These are phyloP conservation scores for Neonectria neomacrospora DNA, from an alignment of 2,329 filamentous ascomycete species.

Conservation along the genomic window DNA sequence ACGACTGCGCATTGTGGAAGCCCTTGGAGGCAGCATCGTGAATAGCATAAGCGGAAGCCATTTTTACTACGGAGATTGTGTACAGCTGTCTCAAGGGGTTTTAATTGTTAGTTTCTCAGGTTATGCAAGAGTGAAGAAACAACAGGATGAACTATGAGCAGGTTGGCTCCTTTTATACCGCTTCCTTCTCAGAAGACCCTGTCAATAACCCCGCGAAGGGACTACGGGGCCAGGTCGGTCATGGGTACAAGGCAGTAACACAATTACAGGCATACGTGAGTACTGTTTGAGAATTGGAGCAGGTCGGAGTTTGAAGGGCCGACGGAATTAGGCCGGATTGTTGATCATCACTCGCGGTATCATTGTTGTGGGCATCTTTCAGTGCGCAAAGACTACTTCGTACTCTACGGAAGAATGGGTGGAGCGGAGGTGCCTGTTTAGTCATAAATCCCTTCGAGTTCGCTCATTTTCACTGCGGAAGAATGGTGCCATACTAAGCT, in stretches of 20 bases:
- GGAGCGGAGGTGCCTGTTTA: not conserved
- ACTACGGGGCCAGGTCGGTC: not conserved
- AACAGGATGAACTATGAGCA: not conserved
- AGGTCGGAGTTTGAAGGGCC: conserved; percentile 30
- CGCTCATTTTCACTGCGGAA: not conserved
- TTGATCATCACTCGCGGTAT: conserved; percentile 5
- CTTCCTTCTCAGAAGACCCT: conserved; percentile 27
- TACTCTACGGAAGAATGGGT: too few relatives aligned
- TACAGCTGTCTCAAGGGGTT: not conserved
- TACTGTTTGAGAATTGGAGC: not conserved
- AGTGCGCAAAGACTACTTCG: too few relatives aligned
- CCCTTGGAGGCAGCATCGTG: conserved; percentile 65
- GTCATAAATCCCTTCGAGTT: not conserved
- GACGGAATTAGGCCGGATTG: conserved; percentile 37
- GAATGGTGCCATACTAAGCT: not conserved
- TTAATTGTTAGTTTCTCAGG: not conserved
- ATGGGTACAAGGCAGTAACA: conserved; percentile 9
- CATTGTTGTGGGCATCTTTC: not conserved
- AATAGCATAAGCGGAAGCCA: conserved; percentile 52
- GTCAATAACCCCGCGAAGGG: conserved; percentile 12
- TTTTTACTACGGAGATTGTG: conserved; percentile 18
- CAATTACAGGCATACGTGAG: conserved; percentile 4
- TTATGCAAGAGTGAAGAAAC: conserved; percentile 15
- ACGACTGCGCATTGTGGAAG: conserved; percentile 71
- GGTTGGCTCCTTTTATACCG: conserved; percentile 35